These are phyloP conservation scores for Ganoderma lingzhi DNA, from an alignment of 1,284 basidiomycete species.

Conservation along the genomic window DNA sequence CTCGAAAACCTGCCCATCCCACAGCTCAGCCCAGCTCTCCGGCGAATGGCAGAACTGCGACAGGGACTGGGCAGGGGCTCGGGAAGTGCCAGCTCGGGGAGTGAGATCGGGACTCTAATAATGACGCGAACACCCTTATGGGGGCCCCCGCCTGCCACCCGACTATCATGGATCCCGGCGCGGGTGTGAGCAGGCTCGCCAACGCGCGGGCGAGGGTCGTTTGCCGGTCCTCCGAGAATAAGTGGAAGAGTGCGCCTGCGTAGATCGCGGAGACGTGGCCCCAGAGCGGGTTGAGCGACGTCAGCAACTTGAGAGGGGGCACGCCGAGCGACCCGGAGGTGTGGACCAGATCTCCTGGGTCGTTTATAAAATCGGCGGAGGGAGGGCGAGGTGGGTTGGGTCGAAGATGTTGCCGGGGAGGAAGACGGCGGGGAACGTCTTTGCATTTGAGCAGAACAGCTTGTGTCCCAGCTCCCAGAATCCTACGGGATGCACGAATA, in stretches of 20 bases:
- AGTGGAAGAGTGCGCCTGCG: slow-evolving; percentile 55
- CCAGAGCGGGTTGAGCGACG: slow-evolving; percentile 49
- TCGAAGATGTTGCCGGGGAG: slow-evolving; percentile 38
- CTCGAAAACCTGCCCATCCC: slow-evolving; percentile 48
- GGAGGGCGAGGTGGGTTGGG: slow-evolving; percentile 39
- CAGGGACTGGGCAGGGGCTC: not conserved
- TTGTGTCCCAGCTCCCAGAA: slow-evolving; percentile 43
- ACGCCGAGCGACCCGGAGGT: not conserved
- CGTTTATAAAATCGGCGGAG: not conserved
- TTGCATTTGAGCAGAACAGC: slow-evolving; percentile 43
- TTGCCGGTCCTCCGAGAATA: slow-evolving; percentile 53
- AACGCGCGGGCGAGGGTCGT: slow-evolving; percentile 47
- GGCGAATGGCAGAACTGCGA: slow-evolving; percentile 9
- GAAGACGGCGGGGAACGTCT: slow-evolving; percentile 50
- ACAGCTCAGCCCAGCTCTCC: slow-evolving; percentile 48
- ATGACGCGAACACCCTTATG: slow-evolving; percentile 27
- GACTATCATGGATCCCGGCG: slow-evolving; percentile 45
- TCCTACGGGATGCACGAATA: slow-evolving; percentile 18
- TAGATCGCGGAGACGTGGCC: slow-evolving; percentile 53
- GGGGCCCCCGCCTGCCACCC: slow-evolving; percentile 38
- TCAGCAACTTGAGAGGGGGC: slow-evolving; percentile 44
- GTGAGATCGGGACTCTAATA: not conserved
- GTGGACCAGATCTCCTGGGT: not conserved
- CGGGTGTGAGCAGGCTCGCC: slow-evolving; percentile 47
- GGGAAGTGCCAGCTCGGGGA: not conserved